phyloP scores from a whole-genome alignment of 768 basidiomycete genomes.

The Boletus bicolor region DNA sequence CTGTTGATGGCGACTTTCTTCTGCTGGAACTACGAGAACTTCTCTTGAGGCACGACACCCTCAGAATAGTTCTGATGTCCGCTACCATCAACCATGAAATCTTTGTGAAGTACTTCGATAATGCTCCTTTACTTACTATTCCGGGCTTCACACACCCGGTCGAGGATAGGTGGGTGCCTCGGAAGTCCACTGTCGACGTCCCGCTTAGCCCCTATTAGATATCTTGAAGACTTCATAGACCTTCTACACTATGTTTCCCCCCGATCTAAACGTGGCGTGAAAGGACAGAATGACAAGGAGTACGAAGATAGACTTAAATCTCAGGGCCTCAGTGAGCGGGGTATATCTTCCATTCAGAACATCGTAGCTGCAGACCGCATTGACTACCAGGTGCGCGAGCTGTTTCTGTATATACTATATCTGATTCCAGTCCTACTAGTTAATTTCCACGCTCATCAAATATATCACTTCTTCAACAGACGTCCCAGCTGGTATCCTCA shows the following conservation, averaged over 20 bases:
- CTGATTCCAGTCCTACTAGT: slow-evolving; percentile 32
- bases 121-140: slow-evolving; percentile 78
- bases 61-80: slow-evolving; percentile 89
- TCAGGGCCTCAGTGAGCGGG: slow-evolving; percentile 50
- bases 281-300: slow-evolving; percentile 35
- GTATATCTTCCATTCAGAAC: slow-evolving; percentile 54
- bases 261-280: slow-evolving; percentile 31
- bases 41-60: slow-evolving; percentile 52
- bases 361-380: slow-evolving; percentile 61
- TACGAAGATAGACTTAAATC: slow-evolving; percentile 47
- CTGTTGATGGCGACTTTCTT: slow-evolving; percentile 87
- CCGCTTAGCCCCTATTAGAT: slow-evolving; percentile 42
- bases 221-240: slow-evolving; percentile 77
- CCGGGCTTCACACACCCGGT: slow-evolving; percentile 83
- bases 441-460: slow-evolving; percentile 63
- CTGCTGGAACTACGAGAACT: slow-evolving; percentile 81
- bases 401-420: neutral
- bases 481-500: slow-evolving; percentile 63
- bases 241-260: slow-evolving; percentile 53
- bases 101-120: slow-evolving; percentile 79
- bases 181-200: neutral
- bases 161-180: slow-evolving; percentile 54
- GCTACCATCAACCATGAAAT: slow-evolving; percentile 91
- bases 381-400: slow-evolving; percentile 60
- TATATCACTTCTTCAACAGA: slow-evolving; percentile 53